phyloP scores from a whole-genome alignment of 352 stramenopile genomes.

The Phytophthora quininea region DNA sequence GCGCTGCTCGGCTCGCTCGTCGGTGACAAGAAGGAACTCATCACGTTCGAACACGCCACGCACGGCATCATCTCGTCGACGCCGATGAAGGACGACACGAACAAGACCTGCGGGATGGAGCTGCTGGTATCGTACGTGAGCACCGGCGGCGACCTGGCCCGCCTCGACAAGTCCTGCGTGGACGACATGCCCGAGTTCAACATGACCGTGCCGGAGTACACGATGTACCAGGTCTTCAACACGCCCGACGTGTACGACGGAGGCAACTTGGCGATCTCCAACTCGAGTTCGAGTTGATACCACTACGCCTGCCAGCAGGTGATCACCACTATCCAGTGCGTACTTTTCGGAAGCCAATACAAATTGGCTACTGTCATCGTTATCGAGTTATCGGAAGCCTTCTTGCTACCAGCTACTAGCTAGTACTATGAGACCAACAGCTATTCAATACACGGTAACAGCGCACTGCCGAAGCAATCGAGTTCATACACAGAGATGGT shows the following conservation, averaged over 20 bases:
- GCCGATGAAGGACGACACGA: conserved; percentile 15
- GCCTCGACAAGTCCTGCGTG: conserved; percentile 45
- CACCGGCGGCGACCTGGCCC: conserved; percentile 27
- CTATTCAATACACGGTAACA: too few relatives aligned
- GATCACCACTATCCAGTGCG: too few relatives aligned
- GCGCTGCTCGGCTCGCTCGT: conserved; percentile 27
- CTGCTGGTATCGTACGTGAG: conserved; percentile 45
- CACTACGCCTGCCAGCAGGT: too few relatives aligned
- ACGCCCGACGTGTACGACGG: neutral
- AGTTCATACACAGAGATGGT: too few relatives aligned
- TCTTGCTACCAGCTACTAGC: too few relatives aligned
- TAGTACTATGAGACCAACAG: too few relatives aligned
- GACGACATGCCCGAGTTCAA: conserved; percentile 21
- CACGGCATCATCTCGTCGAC: conserved; percentile 35
- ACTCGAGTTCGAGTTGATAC: too few relatives aligned
- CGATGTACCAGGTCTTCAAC: neutral
- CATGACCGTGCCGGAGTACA: conserved; percentile 10
- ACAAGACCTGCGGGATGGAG: conserved; percentile 38
- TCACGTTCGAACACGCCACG: conserved; percentile 42
- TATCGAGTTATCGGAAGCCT: too few relatives aligned
- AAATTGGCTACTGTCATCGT: too few relatives aligned
- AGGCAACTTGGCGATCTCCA: too few relatives aligned
- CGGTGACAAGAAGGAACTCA: conserved; percentile 32
- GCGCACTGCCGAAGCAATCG: too few relatives aligned
- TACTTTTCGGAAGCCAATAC: too few relatives aligned